Evolutionary conservation across 352 stramenopile species (phyloP).

Genomic region (Thalassiosira sp.): DNA sequence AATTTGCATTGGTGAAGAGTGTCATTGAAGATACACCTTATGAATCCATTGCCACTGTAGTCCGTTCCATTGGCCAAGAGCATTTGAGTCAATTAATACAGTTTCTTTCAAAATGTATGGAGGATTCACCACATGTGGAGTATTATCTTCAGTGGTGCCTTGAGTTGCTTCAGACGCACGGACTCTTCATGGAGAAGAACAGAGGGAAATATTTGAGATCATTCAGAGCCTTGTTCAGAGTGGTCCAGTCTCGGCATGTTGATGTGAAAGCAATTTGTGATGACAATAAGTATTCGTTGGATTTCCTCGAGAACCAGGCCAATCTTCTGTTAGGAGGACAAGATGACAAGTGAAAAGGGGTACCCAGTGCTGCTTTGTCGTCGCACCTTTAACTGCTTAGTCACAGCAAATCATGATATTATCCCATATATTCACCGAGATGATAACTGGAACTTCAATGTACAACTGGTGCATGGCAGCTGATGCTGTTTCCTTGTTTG

Average conservation of each 20-base stretch:
- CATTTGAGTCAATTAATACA: constrained; percentile 92
- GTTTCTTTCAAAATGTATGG: constrained; percentile 91
- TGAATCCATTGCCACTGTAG: constrained; percentile 89
- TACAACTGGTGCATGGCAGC: too few relatives aligned
- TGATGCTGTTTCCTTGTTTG: too few relatives aligned
- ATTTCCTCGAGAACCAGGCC: constrained; percentile 76
- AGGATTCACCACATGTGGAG: constrained; percentile 93
- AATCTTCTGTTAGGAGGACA: constrained; percentile 41
- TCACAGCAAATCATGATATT: not conserved
- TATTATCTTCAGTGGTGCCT: constrained; percentile 97
- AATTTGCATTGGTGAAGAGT: constrained; percentile 90
- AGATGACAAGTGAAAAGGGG: constrained; percentile 16
- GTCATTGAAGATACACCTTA: constrained; percentile 91
- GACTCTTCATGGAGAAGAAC: constrained; percentile 82
- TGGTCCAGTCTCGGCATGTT: constrained; percentile 69
- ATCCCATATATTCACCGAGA: not conserved
- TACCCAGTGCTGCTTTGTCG: too few relatives aligned
- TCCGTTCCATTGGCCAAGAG: constrained; percentile 87
- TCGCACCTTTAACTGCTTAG: not conserved
- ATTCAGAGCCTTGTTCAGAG: constrained; percentile 75
- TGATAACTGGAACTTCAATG: too few relatives aligned
- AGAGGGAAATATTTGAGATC: constrained; percentile 75
- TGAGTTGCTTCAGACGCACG: constrained; percentile 92
- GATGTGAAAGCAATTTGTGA: constrained; percentile 79
- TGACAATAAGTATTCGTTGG: constrained; percentile 79